phyloP scores from a whole-genome alignment of 2,329 filamentous ascomycete genomes.

The Ceratocystis huliohia region DNA sequence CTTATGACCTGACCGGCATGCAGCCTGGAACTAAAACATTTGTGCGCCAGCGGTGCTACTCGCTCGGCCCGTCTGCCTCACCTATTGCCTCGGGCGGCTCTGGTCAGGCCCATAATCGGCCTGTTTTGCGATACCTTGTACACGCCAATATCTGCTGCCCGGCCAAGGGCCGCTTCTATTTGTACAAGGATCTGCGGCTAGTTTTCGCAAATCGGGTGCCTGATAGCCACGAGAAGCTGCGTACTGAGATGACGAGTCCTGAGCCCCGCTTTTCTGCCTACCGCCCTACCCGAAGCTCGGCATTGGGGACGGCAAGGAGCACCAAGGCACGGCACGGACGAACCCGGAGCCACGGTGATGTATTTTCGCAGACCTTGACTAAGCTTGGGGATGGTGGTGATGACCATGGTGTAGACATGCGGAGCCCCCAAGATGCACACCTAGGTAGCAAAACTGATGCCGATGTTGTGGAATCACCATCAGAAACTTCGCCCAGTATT shows the following conservation, averaged over 20 bases:
- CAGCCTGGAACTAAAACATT: conserved; percentile 90
- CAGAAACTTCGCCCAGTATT: conserved; percentile 25
- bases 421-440: no score
- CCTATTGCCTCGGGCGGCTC: conserved; percentile 11
- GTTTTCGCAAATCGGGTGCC: conserved; percentile 95
- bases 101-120: conserved; percentile 33
- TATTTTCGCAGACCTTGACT: not conserved
- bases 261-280: conserved; percentile 80
- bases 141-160: conserved; percentile 90
- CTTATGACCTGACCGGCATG: conserved; percentile 88
- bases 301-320: not conserved
- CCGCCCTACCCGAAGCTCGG: conserved; percentile 50
- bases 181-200: conserved; percentile 84
- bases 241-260: conserved; percentile 78
- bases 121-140: conserved; percentile 75
- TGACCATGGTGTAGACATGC: no score
- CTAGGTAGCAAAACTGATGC: not conserved
- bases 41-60: conserved; percentile 86
- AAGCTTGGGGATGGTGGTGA: not conserved
- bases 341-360: not conserved
- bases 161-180: conserved; percentile 67
- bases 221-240: conserved; percentile 83
- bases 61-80: conserved; percentile 49
- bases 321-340: not conserved
- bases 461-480: not conserved